Base-by-base conservation (phyloP, 306 rosid genomes). In the Corylus heterophylla region DNA sequence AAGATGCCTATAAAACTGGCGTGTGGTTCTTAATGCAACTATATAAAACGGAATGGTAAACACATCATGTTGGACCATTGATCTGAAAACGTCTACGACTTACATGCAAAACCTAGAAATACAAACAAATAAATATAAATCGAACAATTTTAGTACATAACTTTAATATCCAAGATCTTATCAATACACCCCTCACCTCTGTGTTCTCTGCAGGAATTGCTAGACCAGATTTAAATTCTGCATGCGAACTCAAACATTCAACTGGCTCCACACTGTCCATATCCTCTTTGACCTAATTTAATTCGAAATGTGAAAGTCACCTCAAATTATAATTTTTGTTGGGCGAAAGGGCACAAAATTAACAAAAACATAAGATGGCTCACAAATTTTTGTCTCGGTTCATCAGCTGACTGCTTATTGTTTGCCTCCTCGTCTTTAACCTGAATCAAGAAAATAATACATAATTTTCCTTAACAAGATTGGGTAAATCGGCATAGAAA, bases 371-470 rank as follows among this genome's bases (percentile, higher is more conserved):
- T 67, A 71, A 35, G 80, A 82, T 83, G 75, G 76, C 93, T 86
- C 84, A 90, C 97, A 91, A 63, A 17, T 66, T 84, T 83, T 64
- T 45, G 47, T 64, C 80, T 77, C 76, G 84, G 77, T 68, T 76
- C 80, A 74, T 81, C 84, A 69, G 72, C 77, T 8, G 54, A 61
- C 75, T 84, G 86, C 70, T 55, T 74, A 79, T 79, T 76, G 70
- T 83, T 83, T 49, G 79, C 78, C 75, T 85, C 90, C 85, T 81
- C 69, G 61, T 85, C 91, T 83, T 88, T 85, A 59, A 58, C 96
- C 97, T 94, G 86, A 69, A 29, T 69, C 63, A 76, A 31, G 31
- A 74, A 61, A 79, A 75, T 68, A 67, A 73, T 59, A 61, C 50
- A 82, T 51, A 35, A 61, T 69, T 62, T 58, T 27, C 50, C 71